Conservation (phyloP, 192 early-diverging fungal species). For the Allomyces macrogynus region DNA sequence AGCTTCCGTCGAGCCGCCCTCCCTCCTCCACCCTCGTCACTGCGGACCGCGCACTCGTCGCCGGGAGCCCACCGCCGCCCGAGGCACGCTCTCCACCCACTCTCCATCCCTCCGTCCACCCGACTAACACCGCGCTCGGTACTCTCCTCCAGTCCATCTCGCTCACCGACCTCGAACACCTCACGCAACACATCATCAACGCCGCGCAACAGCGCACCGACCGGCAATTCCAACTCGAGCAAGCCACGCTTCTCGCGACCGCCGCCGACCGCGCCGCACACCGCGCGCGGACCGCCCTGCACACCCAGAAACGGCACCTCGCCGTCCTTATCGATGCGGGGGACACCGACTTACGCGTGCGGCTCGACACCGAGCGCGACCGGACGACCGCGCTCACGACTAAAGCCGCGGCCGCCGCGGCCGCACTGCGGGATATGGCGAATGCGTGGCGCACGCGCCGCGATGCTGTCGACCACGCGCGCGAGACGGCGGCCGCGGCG, state of each 20-base stretch:
- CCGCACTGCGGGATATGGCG: background rate
- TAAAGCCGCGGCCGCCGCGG: background rate
- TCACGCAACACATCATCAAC: background rate
- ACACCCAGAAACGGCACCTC: background rate
- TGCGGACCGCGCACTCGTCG: no score
- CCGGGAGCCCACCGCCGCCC: no score
- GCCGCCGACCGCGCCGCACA: background rate
- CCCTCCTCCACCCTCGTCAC: no score
- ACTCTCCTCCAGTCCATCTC: no score
- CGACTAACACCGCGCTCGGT: no score
- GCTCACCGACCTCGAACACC: background rate
- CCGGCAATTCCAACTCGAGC: background rate
- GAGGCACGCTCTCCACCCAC: no score
- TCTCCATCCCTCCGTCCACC: no score
- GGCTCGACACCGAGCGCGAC: background rate
- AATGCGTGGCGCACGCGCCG: background rate
- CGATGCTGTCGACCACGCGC: background rate
- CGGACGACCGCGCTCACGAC: background rate
- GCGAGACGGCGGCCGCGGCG: background rate
- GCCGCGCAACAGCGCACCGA: background rate
- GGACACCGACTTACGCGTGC: background rate
- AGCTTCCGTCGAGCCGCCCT: no score
- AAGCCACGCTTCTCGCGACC: background rate
- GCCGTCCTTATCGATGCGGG: background rate
- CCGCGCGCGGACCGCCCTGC: background rate